These are phyloP conservation scores for Spirogloea muscicola DNA, from an alignment of 139 green algal species.

Conservation along the genomic window DNA sequence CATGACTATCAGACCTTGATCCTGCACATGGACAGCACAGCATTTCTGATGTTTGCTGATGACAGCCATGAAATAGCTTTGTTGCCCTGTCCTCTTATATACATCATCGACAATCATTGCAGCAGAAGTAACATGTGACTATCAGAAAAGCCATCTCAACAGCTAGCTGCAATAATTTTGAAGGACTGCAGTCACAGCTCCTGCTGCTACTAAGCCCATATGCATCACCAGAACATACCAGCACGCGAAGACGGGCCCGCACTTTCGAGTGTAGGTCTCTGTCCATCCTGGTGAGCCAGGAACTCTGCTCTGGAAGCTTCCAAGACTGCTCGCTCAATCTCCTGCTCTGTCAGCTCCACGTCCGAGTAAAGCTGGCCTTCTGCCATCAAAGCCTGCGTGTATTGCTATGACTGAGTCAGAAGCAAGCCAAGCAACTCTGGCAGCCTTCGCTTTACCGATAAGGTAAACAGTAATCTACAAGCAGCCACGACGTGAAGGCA, in stretches of 20 bases:
- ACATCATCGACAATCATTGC: neutral
- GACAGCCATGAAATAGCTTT: neutral
- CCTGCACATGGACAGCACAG: neutral
- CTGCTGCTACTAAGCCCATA: neutral
- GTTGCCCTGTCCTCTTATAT: neutral
- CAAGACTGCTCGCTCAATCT: conserved; percentile 27
- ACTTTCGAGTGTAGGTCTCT: neutral
- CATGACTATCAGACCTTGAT: neutral
- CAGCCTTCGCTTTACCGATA: neutral
- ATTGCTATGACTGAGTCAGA: no score
- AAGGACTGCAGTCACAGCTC: neutral
- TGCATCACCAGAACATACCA: neutral
- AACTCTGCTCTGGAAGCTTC: conserved; percentile 26
- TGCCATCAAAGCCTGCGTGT: conserved; percentile 26
- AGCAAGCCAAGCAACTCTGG: neutral
- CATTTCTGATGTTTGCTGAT: neutral
- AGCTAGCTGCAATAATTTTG: neutral
- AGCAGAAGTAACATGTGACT: no score
- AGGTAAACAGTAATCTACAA: neutral
- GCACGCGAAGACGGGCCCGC: neutral
- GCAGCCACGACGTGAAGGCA: neutral
- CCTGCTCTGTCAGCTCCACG: conserved; percentile 30
- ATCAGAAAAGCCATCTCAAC: no score
- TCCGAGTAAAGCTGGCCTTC: conserved; percentile 28
- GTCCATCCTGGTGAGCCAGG: neutral